Base-by-base conservation (phyloP, 1,284 basidiomycete genomes). In the Meira nashicola region DNA sequence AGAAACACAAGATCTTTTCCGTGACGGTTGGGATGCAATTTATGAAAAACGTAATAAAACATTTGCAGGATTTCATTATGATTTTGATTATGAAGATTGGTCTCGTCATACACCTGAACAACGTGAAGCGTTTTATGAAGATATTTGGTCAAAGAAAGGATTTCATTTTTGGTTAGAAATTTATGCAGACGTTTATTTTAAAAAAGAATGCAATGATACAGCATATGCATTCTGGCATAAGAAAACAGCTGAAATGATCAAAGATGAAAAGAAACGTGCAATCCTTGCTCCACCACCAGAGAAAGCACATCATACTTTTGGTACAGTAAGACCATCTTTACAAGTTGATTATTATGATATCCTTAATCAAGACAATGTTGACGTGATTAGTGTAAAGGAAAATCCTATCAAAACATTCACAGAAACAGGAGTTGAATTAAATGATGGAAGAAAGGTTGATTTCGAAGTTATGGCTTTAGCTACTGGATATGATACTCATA, bases 321-420 rank as follows among this genome's bases (percentile, higher is more conserved):
- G 70, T 44, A 71, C 68, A 10, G 65, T 66, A 3, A 58, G 70
- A 25, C 66, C 66, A 9, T 67, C 68, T 11, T 59, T 71, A 38
- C 68, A 72, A 47, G 62, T 63, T 28, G 65, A 68, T 47, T 72
- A 68, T 58, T 72, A 70, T 28, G 74, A 81, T 39, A 78, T 80
- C 39, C 76, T 86, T 40, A 78, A 83, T 56, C 79, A 79, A 53
- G 80, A 82, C 5, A 86, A 86, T 67, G 83, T 86, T 33, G 76
- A 77, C 37, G 65, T 86, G 38, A 74, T 73, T 19, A 83, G 82
- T 79, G 81, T 81, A 37, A 68, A 64, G 55, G 52, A 63, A 14
- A 61, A 70, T 39, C 71, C 71, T 9, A 83, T 84, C 67, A 78
- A 80, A 21, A 67, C 70, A 37, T 66, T 84, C 43, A 79, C 80